A percentile compares a stretch with the other conserved stretches of the same genome.
Conservation (phyloP, 805 yeast species). For the Komagataella mondaviorum region DNA sequence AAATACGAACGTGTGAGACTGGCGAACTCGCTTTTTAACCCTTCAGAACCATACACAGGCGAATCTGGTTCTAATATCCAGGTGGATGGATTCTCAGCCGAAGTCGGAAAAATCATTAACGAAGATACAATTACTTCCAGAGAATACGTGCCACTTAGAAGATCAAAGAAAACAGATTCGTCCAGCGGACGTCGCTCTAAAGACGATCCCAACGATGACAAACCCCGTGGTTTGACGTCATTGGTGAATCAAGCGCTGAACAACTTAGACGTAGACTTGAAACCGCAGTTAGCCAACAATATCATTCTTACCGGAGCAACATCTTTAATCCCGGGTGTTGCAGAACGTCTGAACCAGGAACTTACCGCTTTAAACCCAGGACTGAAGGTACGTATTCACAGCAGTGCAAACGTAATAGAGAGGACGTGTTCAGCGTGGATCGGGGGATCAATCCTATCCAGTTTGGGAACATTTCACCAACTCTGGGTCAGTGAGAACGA, state of each 20-base stretch:
- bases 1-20: constrained; percentile 41
- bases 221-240: constrained; percentile 33
- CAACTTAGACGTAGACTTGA: constrained; percentile 63
- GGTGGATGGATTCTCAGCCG: constrained; percentile 21
- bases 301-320: constrained; percentile 80
- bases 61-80: constrained; percentile 11
- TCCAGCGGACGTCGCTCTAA: constrained; percentile 1
- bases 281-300: constrained; percentile 81
- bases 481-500: constrained; percentile 85
- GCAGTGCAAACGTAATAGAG: constrained; percentile 68
- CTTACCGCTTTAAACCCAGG: constrained; percentile 65
- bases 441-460: constrained; percentile 81
- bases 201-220: constrained; percentile 14
- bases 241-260: constrained; percentile 42
- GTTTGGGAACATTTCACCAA: constrained; percentile 90
- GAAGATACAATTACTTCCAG: constrained; percentile 23
- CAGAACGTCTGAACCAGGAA: constrained; percentile 64
- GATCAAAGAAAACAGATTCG: constrained; percentile 25
- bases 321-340: constrained; percentile 68
- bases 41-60: constrained; percentile 23
- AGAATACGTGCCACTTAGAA: constrained; percentile 64
- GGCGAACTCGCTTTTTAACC: constrained; percentile 65
- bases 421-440: constrained; percentile 79
- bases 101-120: constrained; percentile 39
- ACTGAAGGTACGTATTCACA: constrained; percentile 69